Evolutionary conservation across 2,329 filamentous ascomycete genomes (phyloP).

Genomic region (Colletotrichum lindemuthianum): DNA sequence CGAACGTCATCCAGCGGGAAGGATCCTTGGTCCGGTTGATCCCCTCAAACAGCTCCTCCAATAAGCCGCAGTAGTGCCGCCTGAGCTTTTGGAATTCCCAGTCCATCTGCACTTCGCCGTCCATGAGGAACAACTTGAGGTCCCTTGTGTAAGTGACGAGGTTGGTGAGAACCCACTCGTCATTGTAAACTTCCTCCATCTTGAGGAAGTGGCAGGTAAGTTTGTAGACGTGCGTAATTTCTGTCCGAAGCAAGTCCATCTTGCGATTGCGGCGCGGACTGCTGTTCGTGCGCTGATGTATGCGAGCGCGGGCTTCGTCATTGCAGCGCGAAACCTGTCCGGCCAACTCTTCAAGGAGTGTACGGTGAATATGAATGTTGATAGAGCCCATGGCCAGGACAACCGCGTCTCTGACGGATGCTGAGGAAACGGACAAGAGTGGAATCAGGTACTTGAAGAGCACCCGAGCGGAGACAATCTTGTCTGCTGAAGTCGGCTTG

Average conservation of each 20-base stretch:
- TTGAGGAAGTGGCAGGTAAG: slow-evolving; percentile 90
- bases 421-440: slow-evolving; percentile 81
- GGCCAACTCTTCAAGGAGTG: slow-evolving; percentile 88
- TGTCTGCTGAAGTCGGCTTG: slow-evolving; percentile 72
- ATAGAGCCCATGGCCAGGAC: slow-evolving; percentile 94
- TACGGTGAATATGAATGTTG: slow-evolving; percentile 92
- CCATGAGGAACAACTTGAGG: slow-evolving; percentile 92
- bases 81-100: slow-evolving; percentile 93
- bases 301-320: slow-evolving; percentile 85
- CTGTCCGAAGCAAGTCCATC: slow-evolving; percentile 88
- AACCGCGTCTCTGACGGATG: slow-evolving; percentile 87
- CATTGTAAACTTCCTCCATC: slow-evolving; percentile 79
- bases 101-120: slow-evolving; percentile 92
- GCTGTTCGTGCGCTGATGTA: slow-evolving; percentile 88
- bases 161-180: slow-evolving; percentile 91
- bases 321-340: slow-evolving; percentile 87
- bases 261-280: slow-evolving; percentile 83
- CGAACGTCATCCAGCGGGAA: slow-evolving; percentile 96
- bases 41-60: slow-evolving; percentile 92
- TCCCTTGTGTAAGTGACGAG: slow-evolving; percentile 91
- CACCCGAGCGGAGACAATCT: slow-evolving; percentile 86
- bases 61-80: slow-evolving; percentile 91
- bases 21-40: slow-evolving; percentile 88
- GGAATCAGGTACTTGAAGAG: slow-evolving; percentile 94
- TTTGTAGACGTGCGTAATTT: slow-evolving; percentile 96